A percentile compares a stretch with the other conserved stretches of the same genome.
Conservation (phyloP, 495 filamentous ascomycete genomes). For the Penicillium odoratum region DNA sequence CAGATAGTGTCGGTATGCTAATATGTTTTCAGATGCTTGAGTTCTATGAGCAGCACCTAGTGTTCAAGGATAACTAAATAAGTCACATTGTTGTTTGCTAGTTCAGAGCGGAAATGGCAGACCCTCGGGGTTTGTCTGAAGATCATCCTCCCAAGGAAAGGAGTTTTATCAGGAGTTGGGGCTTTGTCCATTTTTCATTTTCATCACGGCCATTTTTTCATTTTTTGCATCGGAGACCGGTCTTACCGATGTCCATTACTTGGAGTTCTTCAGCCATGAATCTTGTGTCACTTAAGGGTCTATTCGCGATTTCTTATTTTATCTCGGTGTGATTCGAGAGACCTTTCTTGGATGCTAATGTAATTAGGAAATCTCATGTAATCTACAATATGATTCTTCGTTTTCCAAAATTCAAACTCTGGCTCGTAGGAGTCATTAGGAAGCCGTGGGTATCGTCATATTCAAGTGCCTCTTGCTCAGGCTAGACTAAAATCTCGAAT, state of each 20-base stretch:
- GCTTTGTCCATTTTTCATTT: not conserved
- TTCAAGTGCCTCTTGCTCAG: slow-evolving; percentile 24
- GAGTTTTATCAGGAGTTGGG: slow-evolving; percentile 5
- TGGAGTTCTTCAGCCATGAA: not conserved
- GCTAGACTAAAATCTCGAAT: slow-evolving; percentile 37
- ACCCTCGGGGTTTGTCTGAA: not conserved
- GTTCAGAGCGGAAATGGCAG: not conserved
- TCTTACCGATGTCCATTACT: not conserved
- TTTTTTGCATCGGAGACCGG: slow-evolving; percentile 6
- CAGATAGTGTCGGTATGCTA: slow-evolving; percentile 10
- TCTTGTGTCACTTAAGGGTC: not conserved
- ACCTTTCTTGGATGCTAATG: no score
- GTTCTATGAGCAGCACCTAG: slow-evolving; percentile 50
- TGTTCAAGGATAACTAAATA: slow-evolving; percentile 30
- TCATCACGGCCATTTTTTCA: not conserved
- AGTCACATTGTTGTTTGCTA: not conserved
- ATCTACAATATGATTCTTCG: not conserved
- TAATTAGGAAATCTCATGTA: not conserved
- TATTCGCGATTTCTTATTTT: not conserved
- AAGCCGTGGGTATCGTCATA: not conserved
- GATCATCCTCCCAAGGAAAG: not conserved
- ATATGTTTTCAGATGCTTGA: slow-evolving; percentile 39
- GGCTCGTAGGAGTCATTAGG: not conserved
- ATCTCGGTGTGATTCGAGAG: not conserved
- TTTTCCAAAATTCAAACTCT: not conserved